A percentile compares a stretch with the other conserved stretches of the same genome.
These are phyloP conservation scores for Przewalskia tangutica DNA, from an alignment of 257 asterid genomes.

Conservation along the genomic window DNA sequence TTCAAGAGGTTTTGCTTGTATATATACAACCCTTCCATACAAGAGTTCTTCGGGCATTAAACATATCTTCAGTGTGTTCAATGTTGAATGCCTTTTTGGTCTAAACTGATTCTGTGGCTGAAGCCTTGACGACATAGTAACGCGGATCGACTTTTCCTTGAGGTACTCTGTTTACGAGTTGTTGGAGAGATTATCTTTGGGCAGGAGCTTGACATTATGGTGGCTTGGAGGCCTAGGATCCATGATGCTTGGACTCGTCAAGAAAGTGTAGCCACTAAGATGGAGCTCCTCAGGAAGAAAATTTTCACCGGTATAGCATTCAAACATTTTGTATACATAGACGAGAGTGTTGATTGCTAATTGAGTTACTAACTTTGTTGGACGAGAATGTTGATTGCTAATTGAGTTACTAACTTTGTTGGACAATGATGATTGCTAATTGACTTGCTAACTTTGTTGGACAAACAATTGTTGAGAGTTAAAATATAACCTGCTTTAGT, in stretches of 20 bases:
- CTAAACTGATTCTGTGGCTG: background rate
- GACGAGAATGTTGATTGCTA: too few relatives aligned
- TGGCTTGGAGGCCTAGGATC: background rate
- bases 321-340: background rate
- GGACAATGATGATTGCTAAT: background rate
- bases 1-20: background rate
- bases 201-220: background rate
- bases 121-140: background rate
- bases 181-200: background rate
- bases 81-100: background rate
- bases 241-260: background rate
- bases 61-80: background rate
- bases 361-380: background rate
- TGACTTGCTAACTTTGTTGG: background rate
- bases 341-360: background rate
- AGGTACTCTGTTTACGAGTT: background rate
- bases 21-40: background rate
- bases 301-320: background rate
- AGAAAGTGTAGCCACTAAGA: background rate
- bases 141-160: background rate
- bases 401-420: too few relatives aligned
- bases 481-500: background rate
- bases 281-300: background rate
- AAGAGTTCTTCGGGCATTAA: background rate
- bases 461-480: background rate